phyloP scores from a whole-genome alignment of 2,329 filamentous ascomycete genomes.

The Fusarium veterinarium region DNA sequence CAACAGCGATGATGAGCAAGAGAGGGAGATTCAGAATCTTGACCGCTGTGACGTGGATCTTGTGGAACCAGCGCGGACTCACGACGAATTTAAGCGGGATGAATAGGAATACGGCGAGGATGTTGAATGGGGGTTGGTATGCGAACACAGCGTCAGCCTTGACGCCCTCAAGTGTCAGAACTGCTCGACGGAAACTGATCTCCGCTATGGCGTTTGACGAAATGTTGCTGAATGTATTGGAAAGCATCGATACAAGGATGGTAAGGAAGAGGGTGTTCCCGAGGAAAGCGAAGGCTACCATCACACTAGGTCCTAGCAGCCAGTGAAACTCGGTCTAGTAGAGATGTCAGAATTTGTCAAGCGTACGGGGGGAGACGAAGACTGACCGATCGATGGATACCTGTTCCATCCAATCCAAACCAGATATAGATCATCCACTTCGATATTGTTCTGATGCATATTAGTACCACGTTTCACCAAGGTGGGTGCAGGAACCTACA shows the following conservation, averaged over 20 bases:
- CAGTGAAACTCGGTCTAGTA: conserved; percentile 76
- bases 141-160: conserved; percentile 87
- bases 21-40: conserved; percentile 80
- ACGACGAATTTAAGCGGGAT: conserved; percentile 83
- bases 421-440: conserved; percentile 96
- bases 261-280: conserved; percentile 92
- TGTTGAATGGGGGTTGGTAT: conserved; percentile 86
- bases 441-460: conserved; percentile 68
- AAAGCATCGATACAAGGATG: conserved; percentile 87
- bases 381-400: conserved; percentile 67
- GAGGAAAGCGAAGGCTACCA: conserved; percentile 86
- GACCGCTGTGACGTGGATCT: conserved; percentile 83
- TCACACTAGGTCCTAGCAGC: conserved; percentile 81
- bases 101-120: conserved; percentile 78
- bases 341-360: conserved; percentile 10
- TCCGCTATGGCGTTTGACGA: conserved; percentile 82
- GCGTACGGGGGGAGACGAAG: not conserved
- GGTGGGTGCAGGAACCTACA: conserved; percentile 54
- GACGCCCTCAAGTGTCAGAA: conserved; percentile 86
- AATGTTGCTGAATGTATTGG: conserved; percentile 84
- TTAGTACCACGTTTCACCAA: conserved; percentile 10
- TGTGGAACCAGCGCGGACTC: conserved; percentile 88
- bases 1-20: conserved; percentile 75
- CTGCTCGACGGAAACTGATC: conserved; percentile 83
- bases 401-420: conserved; percentile 84